Conservation (phyloP, 768 basidiomycete genomes). For the Neoboletus subvelutipes region DNA sequence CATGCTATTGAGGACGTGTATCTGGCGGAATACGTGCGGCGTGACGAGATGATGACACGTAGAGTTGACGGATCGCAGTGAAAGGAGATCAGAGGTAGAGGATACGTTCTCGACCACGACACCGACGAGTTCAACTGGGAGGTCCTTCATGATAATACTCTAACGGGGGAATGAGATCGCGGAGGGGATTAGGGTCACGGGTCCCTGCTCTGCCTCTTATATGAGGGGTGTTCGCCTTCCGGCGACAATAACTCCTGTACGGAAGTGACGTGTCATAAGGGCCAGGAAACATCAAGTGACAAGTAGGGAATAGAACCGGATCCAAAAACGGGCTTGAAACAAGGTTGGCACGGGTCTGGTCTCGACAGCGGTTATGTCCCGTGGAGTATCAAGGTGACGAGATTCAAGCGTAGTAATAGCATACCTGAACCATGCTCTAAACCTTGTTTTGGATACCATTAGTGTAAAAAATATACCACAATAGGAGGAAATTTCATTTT, state of each 20-base stretch:
- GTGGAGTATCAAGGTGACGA: neutral
- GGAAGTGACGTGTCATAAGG: constrained; percentile 3
- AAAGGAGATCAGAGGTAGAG: constrained; percentile 28
- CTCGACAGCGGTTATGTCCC: neutral
- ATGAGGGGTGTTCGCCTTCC: neutral
- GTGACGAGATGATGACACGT: constrained; percentile 28
- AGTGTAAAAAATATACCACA: neutral
- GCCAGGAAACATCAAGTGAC: neutral
- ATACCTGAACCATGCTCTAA: neutral
- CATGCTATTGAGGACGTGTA: constrained; percentile 27
- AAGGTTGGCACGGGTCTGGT: neutral
- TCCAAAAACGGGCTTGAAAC: neutral
- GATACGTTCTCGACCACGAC: constrained; percentile 24
- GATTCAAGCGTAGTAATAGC: neutral
- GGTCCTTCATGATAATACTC: constrained; percentile 17
- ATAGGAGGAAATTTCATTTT: neutral
- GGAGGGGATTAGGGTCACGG: neutral
- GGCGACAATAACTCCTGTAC: neutral
- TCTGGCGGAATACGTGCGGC: constrained; percentile 21
- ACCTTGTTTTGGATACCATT: neutral
- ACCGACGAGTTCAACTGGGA: constrained; percentile 30
- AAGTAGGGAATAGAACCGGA: neutral
- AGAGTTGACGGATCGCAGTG: constrained; percentile 29
- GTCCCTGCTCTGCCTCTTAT: constrained; percentile 8
- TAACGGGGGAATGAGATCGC: neutral